A percentile compares a stretch with the other conserved stretches of the same genome.
Conservation (phyloP, 2,329 filamentous ascomycete species). For the Phyllosticta citribraziliensis region DNA sequence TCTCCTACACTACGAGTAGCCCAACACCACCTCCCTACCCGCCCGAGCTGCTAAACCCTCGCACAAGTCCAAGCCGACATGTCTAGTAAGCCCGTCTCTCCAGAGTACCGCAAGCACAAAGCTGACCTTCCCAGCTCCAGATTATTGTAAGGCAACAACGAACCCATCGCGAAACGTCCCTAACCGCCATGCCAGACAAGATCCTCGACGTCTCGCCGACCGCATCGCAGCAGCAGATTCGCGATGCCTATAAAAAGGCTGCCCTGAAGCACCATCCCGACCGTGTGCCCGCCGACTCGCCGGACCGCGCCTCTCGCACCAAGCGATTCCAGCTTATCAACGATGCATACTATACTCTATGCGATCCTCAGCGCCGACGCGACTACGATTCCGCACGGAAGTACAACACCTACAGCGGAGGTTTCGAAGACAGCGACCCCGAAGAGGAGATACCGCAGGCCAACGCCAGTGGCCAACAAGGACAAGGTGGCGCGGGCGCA, state of each 20-base stretch:
- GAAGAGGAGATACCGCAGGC: constrained; percentile 41
- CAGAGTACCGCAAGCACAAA: not conserved
- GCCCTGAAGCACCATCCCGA: constrained; percentile 85
- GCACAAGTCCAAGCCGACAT: not conserved
- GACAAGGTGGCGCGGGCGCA: constrained; percentile 19
- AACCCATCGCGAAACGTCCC: not conserved
- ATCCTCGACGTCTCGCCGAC: constrained; percentile 63
- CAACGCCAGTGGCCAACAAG: not conserved
- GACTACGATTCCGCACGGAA: constrained; percentile 73
- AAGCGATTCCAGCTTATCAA: constrained; percentile 86
- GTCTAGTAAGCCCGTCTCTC: constrained; percentile 10
- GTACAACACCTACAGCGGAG: constrained; percentile 39
- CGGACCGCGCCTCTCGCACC: constrained; percentile 72
- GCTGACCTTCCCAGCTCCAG: constrained; percentile 19
- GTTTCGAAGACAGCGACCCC: constrained; percentile 34
- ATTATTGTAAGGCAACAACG: constrained; percentile 18
- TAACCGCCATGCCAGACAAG: constrained; percentile 47
- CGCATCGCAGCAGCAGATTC: constrained; percentile 73
- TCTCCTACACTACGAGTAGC: not conserved
- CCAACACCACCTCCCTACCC: too few species aligned
- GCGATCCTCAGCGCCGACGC: constrained; percentile 62
- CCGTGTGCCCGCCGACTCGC: constrained; percentile 72
- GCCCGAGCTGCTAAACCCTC: not conserved
- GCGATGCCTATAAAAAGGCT: constrained; percentile 88
- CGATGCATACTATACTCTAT: constrained; percentile 87